A percentile compares a stretch with the other conserved stretches of the same genome.
phyloP scores from a whole-genome alignment of 768 basidiomycete species.

The Artomyces pyxidatus region DNA sequence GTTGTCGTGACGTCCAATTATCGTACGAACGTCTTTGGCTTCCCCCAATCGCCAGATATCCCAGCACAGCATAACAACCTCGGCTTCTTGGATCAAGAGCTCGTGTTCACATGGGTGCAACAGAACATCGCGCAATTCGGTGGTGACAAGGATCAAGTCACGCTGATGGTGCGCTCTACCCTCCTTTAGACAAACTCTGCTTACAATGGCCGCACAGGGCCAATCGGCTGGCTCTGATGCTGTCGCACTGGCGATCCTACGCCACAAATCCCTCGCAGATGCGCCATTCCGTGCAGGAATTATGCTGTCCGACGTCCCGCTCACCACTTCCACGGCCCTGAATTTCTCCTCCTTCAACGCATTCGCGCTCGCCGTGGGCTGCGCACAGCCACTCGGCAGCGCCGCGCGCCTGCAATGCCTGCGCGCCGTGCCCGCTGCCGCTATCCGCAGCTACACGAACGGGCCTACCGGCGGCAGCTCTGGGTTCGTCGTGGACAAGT shows the following conservation, averaged over 20 bases:
- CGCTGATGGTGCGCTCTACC: constrained; percentile 20
- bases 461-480: neutral
- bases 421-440: constrained; percentile 15
- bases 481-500: constrained; percentile 3
- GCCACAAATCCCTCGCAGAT: neutral
- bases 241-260: constrained; percentile 3
- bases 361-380: constrained; percentile 10
- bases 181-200: too few relatives aligned
- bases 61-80: neutral
- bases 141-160: constrained; percentile 42
- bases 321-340: neutral
- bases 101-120: constrained; percentile 48
- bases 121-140: constrained; percentile 52
- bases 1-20: constrained; percentile 8
- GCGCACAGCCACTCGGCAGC: constrained; percentile 15
- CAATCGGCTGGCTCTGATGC: constrained; percentile 1
- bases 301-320: constrained; percentile 1
- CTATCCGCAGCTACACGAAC: constrained; percentile 14
- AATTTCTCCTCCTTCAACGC: constrained; percentile 3
- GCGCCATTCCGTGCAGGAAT: constrained; percentile 8
- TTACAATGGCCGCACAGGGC: too few relatives aligned
- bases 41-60: constrained; percentile 5
- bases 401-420: constrained; percentile 18
- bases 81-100: constrained; percentile 9
- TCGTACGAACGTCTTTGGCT: constrained; percentile 9